Conservation (phyloP, 768 basidiomycete species). For the Boletus barrowsii region DNA sequence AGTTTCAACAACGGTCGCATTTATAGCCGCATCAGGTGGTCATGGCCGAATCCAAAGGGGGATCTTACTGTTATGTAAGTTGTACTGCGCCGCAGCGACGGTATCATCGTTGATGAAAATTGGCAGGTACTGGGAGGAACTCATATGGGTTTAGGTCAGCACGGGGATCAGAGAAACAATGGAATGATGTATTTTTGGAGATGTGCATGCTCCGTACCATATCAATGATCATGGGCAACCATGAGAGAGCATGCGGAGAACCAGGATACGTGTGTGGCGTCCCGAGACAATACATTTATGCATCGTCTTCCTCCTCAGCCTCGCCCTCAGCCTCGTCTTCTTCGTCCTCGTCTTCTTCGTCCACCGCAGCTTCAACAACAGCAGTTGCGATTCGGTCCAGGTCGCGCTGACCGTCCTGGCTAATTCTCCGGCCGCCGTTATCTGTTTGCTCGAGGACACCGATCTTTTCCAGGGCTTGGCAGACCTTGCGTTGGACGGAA, state of each 20-base stretch:
- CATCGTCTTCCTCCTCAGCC: slow-evolving; percentile 46
- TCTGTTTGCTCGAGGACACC: slow-evolving; percentile 93
- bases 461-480: slow-evolving; percentile 98
- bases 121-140: neutral
- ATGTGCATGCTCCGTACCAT: slow-evolving; percentile 43
- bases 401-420: slow-evolving; percentile 95
- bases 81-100: too few species aligned
- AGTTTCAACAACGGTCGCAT: neutral
- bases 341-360: slow-evolving; percentile 68
- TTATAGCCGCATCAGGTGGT: too few species aligned
- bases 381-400: slow-evolving; percentile 92
- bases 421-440: slow-evolving; percentile 93
- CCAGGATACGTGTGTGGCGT: slow-evolving; percentile 16
- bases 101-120: too few species aligned
- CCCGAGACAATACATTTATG: slow-evolving; percentile 23
- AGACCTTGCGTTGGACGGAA: slow-evolving; percentile 90
- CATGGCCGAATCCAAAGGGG: too few species aligned
- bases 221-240: slow-evolving; percentile 23
- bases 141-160: neutral
- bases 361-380: slow-evolving; percentile 74
- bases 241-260: slow-evolving; percentile 21
- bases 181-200: slow-evolving; percentile 30
- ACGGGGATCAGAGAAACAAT: slow-evolving; percentile 8
- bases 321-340: slow-evolving; percentile 51
- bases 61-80: too few species aligned